Evolutionary conservation across 1,284 basidiomycete genomes (phyloP).

Genomic region (Sphagnurus paluster): DNA sequence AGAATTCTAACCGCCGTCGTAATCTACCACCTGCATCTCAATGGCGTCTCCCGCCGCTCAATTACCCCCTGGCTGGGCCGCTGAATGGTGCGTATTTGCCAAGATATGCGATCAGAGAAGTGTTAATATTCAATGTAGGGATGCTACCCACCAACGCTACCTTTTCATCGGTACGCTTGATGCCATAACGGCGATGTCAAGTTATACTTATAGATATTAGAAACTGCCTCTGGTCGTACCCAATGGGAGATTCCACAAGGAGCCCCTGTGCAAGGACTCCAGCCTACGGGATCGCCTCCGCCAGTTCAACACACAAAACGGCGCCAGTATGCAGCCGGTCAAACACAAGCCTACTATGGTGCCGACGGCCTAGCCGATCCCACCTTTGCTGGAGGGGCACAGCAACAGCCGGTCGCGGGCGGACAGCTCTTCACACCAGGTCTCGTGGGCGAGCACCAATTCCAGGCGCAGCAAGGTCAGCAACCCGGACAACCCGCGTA

Average conservation of each 20-base stretch:
- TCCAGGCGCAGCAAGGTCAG: conserved; percentile 54
- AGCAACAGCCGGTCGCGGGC: conserved; percentile 44
- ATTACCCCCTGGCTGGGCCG: conserved; percentile 86
- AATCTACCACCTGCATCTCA: conserved; percentile 16
- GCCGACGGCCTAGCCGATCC: conserved; percentile 44
- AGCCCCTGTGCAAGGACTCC: conserved; percentile 37
- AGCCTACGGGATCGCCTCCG: conserved; percentile 40
- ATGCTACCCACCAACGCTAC: conserved; percentile 77
- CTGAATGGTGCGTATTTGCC: conserved; percentile 72
- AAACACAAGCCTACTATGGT: conserved; percentile 86
- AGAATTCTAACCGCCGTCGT: conserved; percentile 12
- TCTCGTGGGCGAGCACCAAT: conserved; percentile 63
- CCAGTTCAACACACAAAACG: conserved; percentile 55
- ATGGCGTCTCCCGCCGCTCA: conserved; percentile 73
- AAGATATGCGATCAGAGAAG: conserved; percentile 3
- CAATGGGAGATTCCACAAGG: conserved; percentile 50
- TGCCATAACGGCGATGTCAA: not conserved
- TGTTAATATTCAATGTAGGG: conserved; percentile 51
- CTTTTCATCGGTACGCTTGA: conserved; percentile 68
- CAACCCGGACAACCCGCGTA: conserved; percentile 37
- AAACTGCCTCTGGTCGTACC: conserved; percentile 47
- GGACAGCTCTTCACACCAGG: conserved; percentile 88
- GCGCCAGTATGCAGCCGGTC: conserved; percentile 88
- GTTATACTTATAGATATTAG: conserved; percentile 26
- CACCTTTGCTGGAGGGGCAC: conserved; percentile 33